Base-by-base conservation (phyloP, 176 grass and related monocot species). In the Hyparrhenia diplandra region DNA sequence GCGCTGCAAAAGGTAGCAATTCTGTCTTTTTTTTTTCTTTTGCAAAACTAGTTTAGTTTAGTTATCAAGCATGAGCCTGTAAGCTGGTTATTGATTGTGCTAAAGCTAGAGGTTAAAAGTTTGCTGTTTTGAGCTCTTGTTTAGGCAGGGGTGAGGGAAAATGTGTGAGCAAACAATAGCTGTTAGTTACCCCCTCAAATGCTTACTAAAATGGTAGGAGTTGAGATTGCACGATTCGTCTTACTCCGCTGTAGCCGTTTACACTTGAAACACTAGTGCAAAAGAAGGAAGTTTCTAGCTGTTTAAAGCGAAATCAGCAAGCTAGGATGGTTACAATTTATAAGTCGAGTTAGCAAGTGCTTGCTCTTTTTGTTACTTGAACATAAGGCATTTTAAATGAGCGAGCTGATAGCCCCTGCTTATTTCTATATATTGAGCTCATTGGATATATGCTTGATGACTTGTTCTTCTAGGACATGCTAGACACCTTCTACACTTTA, bases 1-100 rank as follows among this genome's bases (percentile, higher is more conserved):
- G 49, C 27, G 35, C 79, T 28, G 79, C 65, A 21, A 90, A 90
- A 90, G 88, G 83, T 90, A 55, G 10, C 12, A 52, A 49, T 78
- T 49, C 35, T 90, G 23, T 9, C 39, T 70, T 7, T 12, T 52
- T 49, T 49, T 37, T 42, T 39, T 55, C 23, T 14, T 62, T 68
- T 69, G 20, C 5, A 1, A 71, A 28, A 20, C 16, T 13, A n/a
- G 5, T 31, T 36, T 71, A 83, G 32, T 71, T 69, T 43, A 43
- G 20, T 76, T 32, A 63, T 77, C 28, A 13, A 73, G 65, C 65
- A 78, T 66, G 73, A 55, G 39, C 66, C 55, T 58, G 17, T 81
- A 67, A 81, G 77, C 78, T 71, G 57, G 55, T 28, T 71, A 57
- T 55, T 81, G 21, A 36, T 81, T 85, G 55, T 51, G 10, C 64